These are phyloP conservation scores for Trebouxiophyceae sp. DNA, from an alignment of 163 green algal species.

Conservation along the genomic window DNA sequence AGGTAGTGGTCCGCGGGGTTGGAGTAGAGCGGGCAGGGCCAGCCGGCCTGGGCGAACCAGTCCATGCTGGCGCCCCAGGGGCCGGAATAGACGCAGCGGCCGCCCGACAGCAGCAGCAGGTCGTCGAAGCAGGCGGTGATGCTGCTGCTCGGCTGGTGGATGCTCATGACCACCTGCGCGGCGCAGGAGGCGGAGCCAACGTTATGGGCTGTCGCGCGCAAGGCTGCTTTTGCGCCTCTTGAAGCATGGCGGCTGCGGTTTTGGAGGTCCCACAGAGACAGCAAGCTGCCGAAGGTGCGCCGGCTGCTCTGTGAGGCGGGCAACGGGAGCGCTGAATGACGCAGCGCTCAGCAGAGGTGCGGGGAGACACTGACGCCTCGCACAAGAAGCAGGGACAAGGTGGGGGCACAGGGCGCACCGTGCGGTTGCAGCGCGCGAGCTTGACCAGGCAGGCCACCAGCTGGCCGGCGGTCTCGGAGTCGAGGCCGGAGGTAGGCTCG, in stretches of 20 bases:
- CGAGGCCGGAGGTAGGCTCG: conserved; percentile 60
- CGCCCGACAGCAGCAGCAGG: conserved; percentile 55
- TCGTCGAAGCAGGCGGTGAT: conserved; percentile 68
- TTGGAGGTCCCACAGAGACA: no score
- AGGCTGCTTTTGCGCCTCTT: no score
- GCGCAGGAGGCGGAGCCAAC: no score
- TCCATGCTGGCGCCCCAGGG: conserved; percentile 15
- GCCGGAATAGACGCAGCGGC: conserved; percentile 23
- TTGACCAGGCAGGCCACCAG: conserved; percentile 40
- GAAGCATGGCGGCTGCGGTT: no score
- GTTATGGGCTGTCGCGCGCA: no score
- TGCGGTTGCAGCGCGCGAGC: conserved; percentile 42
- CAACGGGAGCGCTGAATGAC: no score
- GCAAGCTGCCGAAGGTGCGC: no score
- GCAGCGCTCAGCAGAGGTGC: no score
- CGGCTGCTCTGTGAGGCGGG: no score
- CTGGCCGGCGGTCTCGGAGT: conserved; percentile 62
- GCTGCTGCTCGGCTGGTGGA: conserved; percentile 71
- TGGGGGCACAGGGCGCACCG: conserved; percentile 23
- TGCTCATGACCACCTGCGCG: conserved; percentile 50
- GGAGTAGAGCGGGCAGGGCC: conserved; percentile 46
- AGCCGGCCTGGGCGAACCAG: background rate
- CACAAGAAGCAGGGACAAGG: no score
- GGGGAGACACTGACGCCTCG: no score
- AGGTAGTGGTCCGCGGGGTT: conserved; percentile 67